Evolutionary conservation across 768 basidiomycete genomes (phyloP).

Genomic region (Candolleomyces efflorescens): DNA sequence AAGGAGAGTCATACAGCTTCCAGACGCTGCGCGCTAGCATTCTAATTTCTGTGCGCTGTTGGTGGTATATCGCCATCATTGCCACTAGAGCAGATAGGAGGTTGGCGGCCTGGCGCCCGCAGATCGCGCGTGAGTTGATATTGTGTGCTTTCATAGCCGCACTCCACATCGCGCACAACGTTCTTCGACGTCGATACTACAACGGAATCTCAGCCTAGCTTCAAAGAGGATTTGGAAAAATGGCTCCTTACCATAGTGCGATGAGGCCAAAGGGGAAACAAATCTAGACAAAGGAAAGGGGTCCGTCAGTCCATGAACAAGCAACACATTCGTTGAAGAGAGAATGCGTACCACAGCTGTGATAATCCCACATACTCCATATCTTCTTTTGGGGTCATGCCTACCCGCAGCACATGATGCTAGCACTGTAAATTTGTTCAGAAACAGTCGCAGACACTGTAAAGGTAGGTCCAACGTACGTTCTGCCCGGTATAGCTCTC

Average conservation of each 20-base stretch:
- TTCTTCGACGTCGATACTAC: not conserved
- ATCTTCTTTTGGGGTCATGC: constrained; percentile 19
- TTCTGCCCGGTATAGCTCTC: not conserved
- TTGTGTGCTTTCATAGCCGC: not conserved
- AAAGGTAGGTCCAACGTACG: not conserved
- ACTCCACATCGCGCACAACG: not conserved
- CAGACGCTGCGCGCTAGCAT: no score
- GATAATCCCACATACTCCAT: constrained; percentile 26
- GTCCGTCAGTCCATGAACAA: not conserved
- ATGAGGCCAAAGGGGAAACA: constrained; percentile 22
- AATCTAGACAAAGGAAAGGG: constrained; percentile 10
- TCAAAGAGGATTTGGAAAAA: no score
- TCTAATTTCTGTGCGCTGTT: no score
- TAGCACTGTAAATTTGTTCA: not conserved
- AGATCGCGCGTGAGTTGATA: not conserved
- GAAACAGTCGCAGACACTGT: not conserved
- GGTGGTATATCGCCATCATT: no score
- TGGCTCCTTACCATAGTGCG: constrained; percentile 20
- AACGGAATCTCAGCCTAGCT: not conserved
- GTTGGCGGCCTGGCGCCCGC: not conserved
- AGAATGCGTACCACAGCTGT: constrained; percentile 18
- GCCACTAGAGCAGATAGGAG: not conserved
- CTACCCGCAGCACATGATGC: constrained; percentile 22
- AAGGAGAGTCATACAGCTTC: no score
- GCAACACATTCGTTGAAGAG: not conserved